These are phyloP conservation scores for Murraya koenigii DNA, from an alignment of 345 rosid genomes.

Conservation along the genomic window DNA sequence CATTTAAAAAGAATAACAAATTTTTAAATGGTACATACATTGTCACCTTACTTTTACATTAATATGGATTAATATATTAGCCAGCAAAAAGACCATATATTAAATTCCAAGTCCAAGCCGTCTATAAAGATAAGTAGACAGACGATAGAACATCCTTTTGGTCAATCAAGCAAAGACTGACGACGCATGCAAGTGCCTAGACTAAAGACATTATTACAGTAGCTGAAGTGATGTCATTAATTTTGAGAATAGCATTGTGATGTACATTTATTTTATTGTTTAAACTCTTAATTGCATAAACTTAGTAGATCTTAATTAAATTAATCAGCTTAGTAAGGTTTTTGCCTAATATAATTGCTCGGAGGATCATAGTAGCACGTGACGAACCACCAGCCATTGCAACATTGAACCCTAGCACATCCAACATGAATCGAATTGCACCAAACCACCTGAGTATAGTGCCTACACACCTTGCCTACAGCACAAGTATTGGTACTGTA, in stretches of 20 bases:
- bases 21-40: too few relatives aligned
- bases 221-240: not conserved
- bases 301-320: not conserved
- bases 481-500: conserved; percentile 6
- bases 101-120: not conserved
- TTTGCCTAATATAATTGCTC: conserved; percentile 11
- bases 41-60: too few relatives aligned
- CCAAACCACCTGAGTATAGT: conserved; percentile 37
- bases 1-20: too few relatives aligned
- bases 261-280: not conserved
- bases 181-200: not conserved
- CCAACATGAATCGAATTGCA: not conserved
- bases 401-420: conserved; percentile 21
- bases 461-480: conserved; percentile 11
- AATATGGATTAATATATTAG: too few relatives aligned
- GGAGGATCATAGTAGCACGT: conserved; percentile 19
- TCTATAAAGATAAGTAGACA: not conserved
- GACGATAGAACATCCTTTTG: not conserved
- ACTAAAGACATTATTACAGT: not conserved
- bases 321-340: conserved; percentile 12
- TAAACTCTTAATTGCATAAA: not conserved
- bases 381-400: conserved; percentile 17
- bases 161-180: not conserved
- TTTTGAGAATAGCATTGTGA: not conserved
- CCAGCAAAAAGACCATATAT: too few relatives aligned